phyloP scores from a whole-genome alignment of 2,329 filamentous ascomycete species.

The Ceratocystis cubensis region DNA sequence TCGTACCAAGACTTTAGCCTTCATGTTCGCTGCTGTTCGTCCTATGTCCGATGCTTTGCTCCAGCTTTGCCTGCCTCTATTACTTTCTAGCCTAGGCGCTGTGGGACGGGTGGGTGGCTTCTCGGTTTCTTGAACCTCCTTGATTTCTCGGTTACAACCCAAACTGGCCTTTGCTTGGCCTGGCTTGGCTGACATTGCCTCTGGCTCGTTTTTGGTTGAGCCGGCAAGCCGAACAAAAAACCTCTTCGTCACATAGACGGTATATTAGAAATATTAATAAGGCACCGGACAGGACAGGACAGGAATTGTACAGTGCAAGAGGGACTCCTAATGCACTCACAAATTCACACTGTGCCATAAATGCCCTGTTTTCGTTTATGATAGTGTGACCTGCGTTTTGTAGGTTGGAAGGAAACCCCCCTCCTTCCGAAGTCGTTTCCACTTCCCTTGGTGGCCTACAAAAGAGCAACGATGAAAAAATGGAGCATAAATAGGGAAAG shows the following conservation, averaged over 20 bases:
- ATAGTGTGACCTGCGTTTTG: not conserved
- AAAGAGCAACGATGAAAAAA: not conserved
- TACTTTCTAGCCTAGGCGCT: not conserved
- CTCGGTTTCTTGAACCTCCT: not conserved
- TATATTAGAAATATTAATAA: not conserved
- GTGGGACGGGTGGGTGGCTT: not conserved
- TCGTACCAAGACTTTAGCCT: not conserved
- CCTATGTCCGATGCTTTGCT: not conserved
- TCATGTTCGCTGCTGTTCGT: not conserved
- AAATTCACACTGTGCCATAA: not conserved
- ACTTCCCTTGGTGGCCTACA: not conserved
- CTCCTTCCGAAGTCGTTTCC: constrained; percentile 1
- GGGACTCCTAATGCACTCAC: not conserved
- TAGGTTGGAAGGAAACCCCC: not conserved
- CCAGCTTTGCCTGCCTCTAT: not conserved
- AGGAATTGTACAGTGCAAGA: no score
- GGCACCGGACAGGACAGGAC: no score
- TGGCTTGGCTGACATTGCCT: not conserved
- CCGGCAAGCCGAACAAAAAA: not conserved
- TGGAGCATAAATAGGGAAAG: not conserved
- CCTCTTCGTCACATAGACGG: not conserved
- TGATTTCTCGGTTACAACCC: not conserved
- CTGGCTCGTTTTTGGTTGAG: not conserved
- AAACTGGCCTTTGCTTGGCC: not conserved
- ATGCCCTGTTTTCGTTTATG: not conserved